Percentiles rank a stretch among this genome's conserved stretches.
Conservation (phyloP, 202 grass and related monocot genomes). For the Carex sylvatica region DNA sequence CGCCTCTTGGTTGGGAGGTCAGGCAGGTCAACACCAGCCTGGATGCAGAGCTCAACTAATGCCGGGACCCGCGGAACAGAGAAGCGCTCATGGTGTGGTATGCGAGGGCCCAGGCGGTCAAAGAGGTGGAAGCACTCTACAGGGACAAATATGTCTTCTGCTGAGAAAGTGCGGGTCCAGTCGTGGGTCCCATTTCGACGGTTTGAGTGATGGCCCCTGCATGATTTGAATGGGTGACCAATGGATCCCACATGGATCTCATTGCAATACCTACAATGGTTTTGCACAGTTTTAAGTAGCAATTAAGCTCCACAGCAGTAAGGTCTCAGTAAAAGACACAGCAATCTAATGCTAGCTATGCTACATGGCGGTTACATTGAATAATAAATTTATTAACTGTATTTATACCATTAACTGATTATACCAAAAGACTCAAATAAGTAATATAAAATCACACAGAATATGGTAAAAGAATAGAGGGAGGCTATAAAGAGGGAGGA, state of each 20-base stretch:
- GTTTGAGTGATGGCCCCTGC: conserved; percentile 59
- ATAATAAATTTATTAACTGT: too few species aligned
- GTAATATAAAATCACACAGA: neutral
- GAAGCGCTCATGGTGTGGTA: conserved; percentile 83
- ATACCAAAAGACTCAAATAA: neutral
- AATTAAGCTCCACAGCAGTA: neutral
- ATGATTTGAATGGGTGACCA: conserved; percentile 86
- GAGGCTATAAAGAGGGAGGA: neutral
- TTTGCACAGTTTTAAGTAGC: neutral
- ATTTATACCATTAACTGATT: neutral
- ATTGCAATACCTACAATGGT: conserved; percentile 59
- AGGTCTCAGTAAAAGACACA: neutral
- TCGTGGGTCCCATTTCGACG: conserved; percentile 69
- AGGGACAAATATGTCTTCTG: conserved; percentile 70
- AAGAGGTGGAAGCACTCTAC: conserved; percentile 78
- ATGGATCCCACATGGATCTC: conserved; percentile 84
- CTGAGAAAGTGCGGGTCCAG: conserved; percentile 54
- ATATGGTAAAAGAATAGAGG: neutral
- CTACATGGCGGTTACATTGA: neutral
- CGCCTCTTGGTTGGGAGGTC: conserved; percentile 72
- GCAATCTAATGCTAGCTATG: neutral
- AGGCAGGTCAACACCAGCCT: conserved; percentile 84
- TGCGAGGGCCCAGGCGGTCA: conserved; percentile 72
- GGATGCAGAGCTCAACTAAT: conserved; percentile 85
- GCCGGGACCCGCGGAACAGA: conserved; percentile 56